phyloP scores from a whole-genome alignment of 2,329 filamentous ascomycete genomes.

The Nemania diffusa region DNA sequence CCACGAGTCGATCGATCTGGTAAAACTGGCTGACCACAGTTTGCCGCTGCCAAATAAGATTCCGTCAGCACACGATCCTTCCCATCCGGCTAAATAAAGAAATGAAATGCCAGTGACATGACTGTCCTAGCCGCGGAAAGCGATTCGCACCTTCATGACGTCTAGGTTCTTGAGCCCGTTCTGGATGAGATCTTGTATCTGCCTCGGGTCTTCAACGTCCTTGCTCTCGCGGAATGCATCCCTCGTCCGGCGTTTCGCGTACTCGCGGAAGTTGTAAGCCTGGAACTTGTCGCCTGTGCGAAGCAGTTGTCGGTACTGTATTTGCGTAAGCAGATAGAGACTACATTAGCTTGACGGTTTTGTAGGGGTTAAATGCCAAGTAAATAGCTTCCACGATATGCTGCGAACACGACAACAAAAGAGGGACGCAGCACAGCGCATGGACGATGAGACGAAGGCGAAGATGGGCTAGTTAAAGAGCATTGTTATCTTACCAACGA shows the following conservation, averaged over 20 bases:
- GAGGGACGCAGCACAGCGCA: conserved; percentile 11
- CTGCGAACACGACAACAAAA: neutral
- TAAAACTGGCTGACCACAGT: conserved; percentile 95
- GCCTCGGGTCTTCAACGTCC: conserved; percentile 75
- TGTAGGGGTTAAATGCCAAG: neutral
- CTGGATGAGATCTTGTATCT: conserved; percentile 89
- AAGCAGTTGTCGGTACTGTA: conserved; percentile 89
- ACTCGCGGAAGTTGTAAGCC: conserved; percentile 97
- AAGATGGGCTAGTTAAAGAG: neutral
- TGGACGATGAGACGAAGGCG: neutral
- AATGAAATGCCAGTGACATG: neutral
- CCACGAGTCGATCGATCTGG: conserved; percentile 88
- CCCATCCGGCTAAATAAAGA: neutral
- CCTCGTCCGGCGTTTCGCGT: conserved; percentile 87
- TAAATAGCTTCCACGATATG: too few species aligned
- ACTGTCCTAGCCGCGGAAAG: neutral
- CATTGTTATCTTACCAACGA: conserved; percentile 59
- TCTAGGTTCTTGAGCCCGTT: conserved; percentile 88
- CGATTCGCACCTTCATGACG: conserved; percentile 79
- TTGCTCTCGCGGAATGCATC: conserved; percentile 90
- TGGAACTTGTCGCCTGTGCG: conserved; percentile 88
- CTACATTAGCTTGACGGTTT: conserved; percentile 17
- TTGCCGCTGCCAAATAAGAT: conserved; percentile 78
- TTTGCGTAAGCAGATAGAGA: conserved; percentile 11
- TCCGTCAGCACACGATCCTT: conserved; percentile 8